Percentiles rank a stretch among this genome's conserved stretches.
phyloP scores from a whole-genome alignment of 768 basidiomycete species.

The Tephrocybe sp. region DNA sequence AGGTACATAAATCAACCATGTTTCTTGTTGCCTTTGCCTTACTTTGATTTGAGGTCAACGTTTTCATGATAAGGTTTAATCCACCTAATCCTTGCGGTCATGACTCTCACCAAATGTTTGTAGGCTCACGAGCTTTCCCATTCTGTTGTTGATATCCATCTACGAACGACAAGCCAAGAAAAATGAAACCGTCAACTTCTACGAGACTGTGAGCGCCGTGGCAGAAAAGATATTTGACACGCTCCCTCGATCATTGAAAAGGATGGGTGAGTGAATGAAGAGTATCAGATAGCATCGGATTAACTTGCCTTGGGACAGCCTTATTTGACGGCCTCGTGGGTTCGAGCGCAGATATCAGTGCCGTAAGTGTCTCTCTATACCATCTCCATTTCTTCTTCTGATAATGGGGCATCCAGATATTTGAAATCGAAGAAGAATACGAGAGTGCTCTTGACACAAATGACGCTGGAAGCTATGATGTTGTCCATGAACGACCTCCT shows the following conservation, averaged over 20 bases:
- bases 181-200: constrained; percentile 60
- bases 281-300: neutral
- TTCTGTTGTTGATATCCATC: constrained; percentile 73
- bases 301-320: constrained; percentile 37
- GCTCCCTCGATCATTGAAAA: constrained; percentile 71
- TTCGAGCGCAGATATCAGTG: constrained; percentile 68
- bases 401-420: constrained; percentile 50
- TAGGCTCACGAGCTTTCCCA: constrained; percentile 81
- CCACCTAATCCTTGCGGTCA: neutral
- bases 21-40: constrained; percentile 11
- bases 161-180: constrained; percentile 85
- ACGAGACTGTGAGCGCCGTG: constrained; percentile 67
- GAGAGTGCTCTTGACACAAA: constrained; percentile 56
- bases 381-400: neutral
- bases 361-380: constrained; percentile 40
- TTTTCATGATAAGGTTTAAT: constrained; percentile 76
- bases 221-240: constrained; percentile 71
- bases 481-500: constrained; percentile 19
- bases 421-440: constrained; percentile 72
- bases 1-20: constrained; percentile 43
- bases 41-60: constrained; percentile 58
- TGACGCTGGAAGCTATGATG: constrained; percentile 29
- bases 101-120: neutral
- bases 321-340: constrained; percentile 81
- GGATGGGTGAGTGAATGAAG: constrained; percentile 54